A percentile compares a stretch with the other conserved stretches of the same genome.
phyloP scores from a whole-genome alignment of 2,329 filamentous ascomycete genomes.

The Kalmusia sp. region DNA sequence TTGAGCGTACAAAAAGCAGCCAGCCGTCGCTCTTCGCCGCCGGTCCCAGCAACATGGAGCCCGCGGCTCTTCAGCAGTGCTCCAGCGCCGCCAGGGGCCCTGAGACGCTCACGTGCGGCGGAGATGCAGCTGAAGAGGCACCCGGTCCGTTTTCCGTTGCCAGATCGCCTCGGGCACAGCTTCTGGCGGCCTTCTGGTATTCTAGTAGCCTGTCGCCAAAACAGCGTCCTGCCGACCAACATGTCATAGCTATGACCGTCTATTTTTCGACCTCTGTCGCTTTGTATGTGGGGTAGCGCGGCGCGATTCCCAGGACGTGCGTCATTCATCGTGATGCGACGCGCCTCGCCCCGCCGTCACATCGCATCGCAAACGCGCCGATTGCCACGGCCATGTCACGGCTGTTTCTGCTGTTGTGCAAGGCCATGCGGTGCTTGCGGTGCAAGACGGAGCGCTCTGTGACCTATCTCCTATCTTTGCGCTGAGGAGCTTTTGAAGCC shows the following conservation, averaged over 20 bases:
- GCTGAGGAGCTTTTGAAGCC: not conserved
- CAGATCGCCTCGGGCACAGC: not conserved
- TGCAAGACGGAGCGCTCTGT: too few species aligned
- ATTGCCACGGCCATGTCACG: too few species aligned
- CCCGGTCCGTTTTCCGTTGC: not conserved
- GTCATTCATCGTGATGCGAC: too few species aligned
- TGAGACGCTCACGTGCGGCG: not conserved
- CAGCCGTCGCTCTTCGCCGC: not conserved
- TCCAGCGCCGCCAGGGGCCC: not conserved
- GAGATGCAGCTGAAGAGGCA: not conserved
- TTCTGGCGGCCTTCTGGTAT: not conserved
- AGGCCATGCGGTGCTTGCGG: too few species aligned
- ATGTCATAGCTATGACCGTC: not conserved
- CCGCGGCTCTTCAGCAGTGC: conserved; percentile 2
- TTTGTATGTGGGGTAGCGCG: not conserved
- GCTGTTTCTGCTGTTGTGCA: too few species aligned
- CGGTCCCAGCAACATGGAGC: not conserved
- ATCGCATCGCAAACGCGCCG: too few species aligned
- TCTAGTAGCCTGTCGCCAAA: too few species aligned
- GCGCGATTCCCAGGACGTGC: conserved; percentile 2
- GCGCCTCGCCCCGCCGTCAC: too few species aligned
- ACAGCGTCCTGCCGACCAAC: not conserved
- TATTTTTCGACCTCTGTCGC: not conserved
- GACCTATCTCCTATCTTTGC: too few species aligned
- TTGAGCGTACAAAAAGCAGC: conserved; percentile 2